Base-by-base conservation (phyloP, 768 basidiomycete genomes). In the Dacryopinax spathularia region DNA sequence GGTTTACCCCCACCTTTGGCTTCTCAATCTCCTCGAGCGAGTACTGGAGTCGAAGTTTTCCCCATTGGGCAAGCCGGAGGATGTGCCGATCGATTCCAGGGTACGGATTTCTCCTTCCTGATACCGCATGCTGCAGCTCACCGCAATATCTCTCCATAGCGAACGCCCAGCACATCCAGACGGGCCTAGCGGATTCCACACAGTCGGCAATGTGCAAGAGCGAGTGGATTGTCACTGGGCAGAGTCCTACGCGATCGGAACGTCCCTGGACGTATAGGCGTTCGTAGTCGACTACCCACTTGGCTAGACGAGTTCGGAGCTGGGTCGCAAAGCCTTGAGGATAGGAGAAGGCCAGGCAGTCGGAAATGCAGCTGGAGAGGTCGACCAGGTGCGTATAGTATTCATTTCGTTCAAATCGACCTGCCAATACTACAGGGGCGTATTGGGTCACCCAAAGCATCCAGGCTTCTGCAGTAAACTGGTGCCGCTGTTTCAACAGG, bases 161-260 rank as follows among this genome's bases (percentile, higher is more conserved):
- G 62, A 76, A 77, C 1, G 74, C 70, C 77, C 76, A 77, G 12
- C 66, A 71, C 0, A 70, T 60, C 72, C 75, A 77, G 1, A 71
- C 66, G 5, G 75, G 77, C 0, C 77, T 76, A 20, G 64, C 70
- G 2, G 60, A 65, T 41, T 70, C 60, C 34, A 77, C 75, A 29
- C 70, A 67, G 60, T 74, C 68, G 13, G 68, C 66, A 60, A 76
- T 48, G 60, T 77, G 76, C 1, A 76, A 67, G 0, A 77, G 63
- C 2, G 65, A 72, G 68, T 78, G 77, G 1, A 77, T 68, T 1
- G 71, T 71, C 3, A 75, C 61, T 1, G 72, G 64, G 62, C 75
- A 78, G 1, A 67, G 60, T 12, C 43, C 43, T 15, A 22, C 43
- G 22, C 12, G 43, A 7, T 13, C 43, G 12, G 43, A 22, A 22